Evolutionary conservation across 176 grass and related monocot species (phyloP).

Genomic region (Olyra latifolia): DNA sequence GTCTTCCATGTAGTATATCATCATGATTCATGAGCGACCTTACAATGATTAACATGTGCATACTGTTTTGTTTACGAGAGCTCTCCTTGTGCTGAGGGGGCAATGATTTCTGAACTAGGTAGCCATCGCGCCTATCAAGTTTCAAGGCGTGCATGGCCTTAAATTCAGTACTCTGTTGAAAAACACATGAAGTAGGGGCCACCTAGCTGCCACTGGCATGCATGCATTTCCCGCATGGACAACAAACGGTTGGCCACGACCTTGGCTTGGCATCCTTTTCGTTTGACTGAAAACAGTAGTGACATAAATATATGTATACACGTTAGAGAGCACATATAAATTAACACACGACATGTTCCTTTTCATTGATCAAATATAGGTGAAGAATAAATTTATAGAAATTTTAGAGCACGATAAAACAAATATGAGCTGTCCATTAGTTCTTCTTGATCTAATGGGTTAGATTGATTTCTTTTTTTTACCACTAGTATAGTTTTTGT

Average conservation of each 20-base stretch:
- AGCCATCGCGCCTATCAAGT: slow-evolving; percentile 18
- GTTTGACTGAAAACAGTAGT: slow-evolving; percentile 29
- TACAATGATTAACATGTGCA: slow-evolving; percentile 35
- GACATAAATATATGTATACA: not conserved
- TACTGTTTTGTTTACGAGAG: not conserved
- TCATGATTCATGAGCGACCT: not conserved
- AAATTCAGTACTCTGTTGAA: slow-evolving; percentile 48
- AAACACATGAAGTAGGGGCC: slow-evolving; percentile 30
- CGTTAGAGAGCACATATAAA: not conserved
- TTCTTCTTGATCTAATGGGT: too few relatives aligned
- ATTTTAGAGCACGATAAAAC: too few relatives aligned
- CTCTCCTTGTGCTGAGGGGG: not conserved
- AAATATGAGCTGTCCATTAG: too few relatives aligned
- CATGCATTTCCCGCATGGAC: slow-evolving; percentile 3
- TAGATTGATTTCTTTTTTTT: too few relatives aligned
- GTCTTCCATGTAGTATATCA: not conserved
- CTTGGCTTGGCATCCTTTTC: slow-evolving; percentile 2
- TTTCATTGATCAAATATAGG: not conserved
- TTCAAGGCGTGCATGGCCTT: slow-evolving; percentile 38
- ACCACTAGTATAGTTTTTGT: too few relatives aligned
- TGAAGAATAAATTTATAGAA: not conserved
- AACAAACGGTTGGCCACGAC: slow-evolving; percentile 25
- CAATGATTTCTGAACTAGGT: slow-evolving; percentile 37
- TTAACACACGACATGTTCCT: too few relatives aligned
- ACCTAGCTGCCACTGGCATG: slow-evolving; percentile 6